Base-by-base conservation (phyloP, 306 rosid genomes). In the Cicer arietinum region DNA sequence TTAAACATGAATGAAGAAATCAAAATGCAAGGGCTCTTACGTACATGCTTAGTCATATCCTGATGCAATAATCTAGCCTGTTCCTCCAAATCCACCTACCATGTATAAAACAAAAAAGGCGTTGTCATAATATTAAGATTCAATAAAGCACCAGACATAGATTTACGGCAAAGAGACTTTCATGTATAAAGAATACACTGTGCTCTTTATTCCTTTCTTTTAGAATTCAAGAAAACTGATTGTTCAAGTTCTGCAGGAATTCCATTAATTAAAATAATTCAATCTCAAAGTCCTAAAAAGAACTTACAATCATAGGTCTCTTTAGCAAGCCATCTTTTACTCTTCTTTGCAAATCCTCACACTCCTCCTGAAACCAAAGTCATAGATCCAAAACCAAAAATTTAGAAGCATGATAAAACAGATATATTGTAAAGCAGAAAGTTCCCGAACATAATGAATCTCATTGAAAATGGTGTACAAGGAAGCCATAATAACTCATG, bases 31-130 rank as follows among this genome's bases (percentile, higher is more conserved):
- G 66, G 52, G 70, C 69, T 72, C 11, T 72, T 45, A 88, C 93
- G 9, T 86, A 93, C 97, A 83, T 93, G 93, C 71, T 87, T 91
- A 35, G 90, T 91, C 48, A 89, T 80, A 88, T 89, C 92, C 88
- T 83, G 88, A 13, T 93, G 98, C 96, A 93, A 73, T 56, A 80
- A 70, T 64, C 82, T 81, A 13, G 84, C 96, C 86, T 47, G 91
- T 64, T 80, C 82, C 85, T 93, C 96, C 68, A 91, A 81, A 84
- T 91, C 98, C 79, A 75, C 97, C 97, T 93, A 79, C 65, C 50
- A 82, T 56, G 44, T 58, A 69, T 62, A 81, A 80, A 64, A 67
- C 43, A 51, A 16, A 20, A 73, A 62, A 81, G 59, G 30, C 79
- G 69, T 37, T 45, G 77, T 52, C 70, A 77, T 39, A 62, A 51